Evolutionary conservation across 192 early-diverging fungal species (phyloP).

Genomic region (Rhizophagus prolifer): DNA sequence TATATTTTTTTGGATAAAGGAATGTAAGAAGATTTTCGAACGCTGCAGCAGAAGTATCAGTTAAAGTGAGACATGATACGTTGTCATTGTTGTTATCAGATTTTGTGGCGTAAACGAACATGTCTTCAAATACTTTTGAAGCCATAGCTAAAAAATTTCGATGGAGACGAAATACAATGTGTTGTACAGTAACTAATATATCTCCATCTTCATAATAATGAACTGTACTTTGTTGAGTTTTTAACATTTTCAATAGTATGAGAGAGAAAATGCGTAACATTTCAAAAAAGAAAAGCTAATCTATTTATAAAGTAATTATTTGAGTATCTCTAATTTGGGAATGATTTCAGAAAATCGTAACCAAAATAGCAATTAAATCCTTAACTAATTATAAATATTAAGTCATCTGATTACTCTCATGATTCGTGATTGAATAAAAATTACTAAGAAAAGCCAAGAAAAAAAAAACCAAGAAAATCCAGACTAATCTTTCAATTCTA

Average conservation of each 20-base stretch:
- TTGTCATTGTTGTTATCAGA: background rate
- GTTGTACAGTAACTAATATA: background rate
- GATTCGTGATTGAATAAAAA: too few relatives aligned
- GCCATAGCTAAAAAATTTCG: background rate
- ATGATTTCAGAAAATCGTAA: background rate
- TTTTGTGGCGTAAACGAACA: background rate
- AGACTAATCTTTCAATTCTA: background rate
- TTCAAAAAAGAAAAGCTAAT: background rate
- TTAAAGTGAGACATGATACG: background rate
- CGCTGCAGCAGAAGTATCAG: background rate
- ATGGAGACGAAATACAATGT: background rate
- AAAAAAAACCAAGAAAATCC: background rate
- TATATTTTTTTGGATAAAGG: background rate
- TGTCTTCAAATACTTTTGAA: constrained; percentile 10
- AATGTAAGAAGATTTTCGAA: background rate
- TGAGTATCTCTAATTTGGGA: background rate
- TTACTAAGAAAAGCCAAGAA: background rate
- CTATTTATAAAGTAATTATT: background rate
- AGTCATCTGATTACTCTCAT: background rate
- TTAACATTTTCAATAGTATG: background rate
- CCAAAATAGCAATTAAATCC: background rate
- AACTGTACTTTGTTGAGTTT: background rate
- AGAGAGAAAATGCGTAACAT: background rate
- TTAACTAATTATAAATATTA: background rate
- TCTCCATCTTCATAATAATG: constrained; percentile 12